Conservation (phyloP, 768 basidiomycete species). For the Agrocybe chaxingu region DNA sequence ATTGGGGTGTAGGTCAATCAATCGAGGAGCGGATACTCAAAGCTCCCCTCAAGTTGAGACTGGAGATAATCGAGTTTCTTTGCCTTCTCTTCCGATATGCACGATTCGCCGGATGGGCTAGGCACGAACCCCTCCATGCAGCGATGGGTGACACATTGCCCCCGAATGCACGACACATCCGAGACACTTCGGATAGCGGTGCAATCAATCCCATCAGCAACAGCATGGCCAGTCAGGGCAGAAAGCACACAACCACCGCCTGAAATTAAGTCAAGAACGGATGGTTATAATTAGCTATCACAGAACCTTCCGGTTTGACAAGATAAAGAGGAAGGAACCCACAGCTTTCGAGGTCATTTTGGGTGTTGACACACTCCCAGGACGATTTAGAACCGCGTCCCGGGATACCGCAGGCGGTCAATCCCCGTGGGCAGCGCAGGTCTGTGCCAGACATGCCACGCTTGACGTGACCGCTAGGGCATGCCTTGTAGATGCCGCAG, state of each 20-base stretch:
- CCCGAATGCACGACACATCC: slow-evolving; percentile 44
- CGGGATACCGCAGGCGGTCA: slow-evolving; percentile 41
- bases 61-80: no score
- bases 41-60: no score
- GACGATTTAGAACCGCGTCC: slow-evolving; percentile 29
- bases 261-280: slow-evolving; percentile 13
- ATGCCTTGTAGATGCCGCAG: slow-evolving; percentile 33
- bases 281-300: background rate
- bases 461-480: slow-evolving; percentile 31
- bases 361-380: slow-evolving; percentile 50
- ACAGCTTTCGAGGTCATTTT: slow-evolving; percentile 52
- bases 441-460: slow-evolving; percentile 24
- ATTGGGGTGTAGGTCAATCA: no score
- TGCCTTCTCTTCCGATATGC: slow-evolving; percentile 21
- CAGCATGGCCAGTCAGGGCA: slow-evolving; percentile 21
- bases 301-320: background rate
- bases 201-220: slow-evolving; percentile 43
- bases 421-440: slow-evolving; percentile 32
- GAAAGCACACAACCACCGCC: slow-evolving; percentile 47
- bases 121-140: slow-evolving; percentile 42
- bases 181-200: slow-evolving; percentile 44
- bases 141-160: slow-evolving; percentile 40
- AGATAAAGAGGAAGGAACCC: slow-evolving; percentile 17
- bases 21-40: no score
- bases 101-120: slow-evolving; percentile 18